Base-by-base conservation (phyloP, 148 eudicot species). In the Rhododendron mucronatum region DNA sequence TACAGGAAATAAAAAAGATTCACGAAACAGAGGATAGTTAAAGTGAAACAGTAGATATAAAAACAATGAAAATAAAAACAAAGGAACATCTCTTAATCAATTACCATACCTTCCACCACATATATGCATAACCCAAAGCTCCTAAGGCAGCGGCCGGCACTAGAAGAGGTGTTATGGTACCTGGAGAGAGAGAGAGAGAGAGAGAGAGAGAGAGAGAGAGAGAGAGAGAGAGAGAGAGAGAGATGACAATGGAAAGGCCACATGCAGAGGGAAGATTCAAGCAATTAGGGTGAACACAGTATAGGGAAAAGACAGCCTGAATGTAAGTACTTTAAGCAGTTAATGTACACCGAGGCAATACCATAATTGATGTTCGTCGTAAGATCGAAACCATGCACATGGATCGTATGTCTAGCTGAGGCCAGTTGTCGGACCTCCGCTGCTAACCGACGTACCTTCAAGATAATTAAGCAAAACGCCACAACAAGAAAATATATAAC, bases 41-140 rank as follows among this genome's bases (percentile, higher is more conserved):
- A 59, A 82, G 8, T 59, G 65, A 0, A 59, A 59, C 71, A 0
- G 5, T 21, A 63, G 4, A 33, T 18, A 71, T 20, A 84, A 30
- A 30, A 79, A 4, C 71, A 78, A 67, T 9, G 20, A 47, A 28
- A 2, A 53, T 26, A 11, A 6, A 73, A 63, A 33, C 35, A 11
- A 35, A 51, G 69, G 69, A 7, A 23, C 57, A 3, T 21, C 69
- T 61, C 69, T 51, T 73, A 41, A 86, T 14, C 26, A 79, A 50
- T 78, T 59, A 53, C 51, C 86, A 35, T 85, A 96, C 99, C 97
- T 96, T 96, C 99, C 96, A 96, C 99, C 98, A 95, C 98, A 96
- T 96, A 89, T 93, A 96, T 78, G 91, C 99, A 90, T 95, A 96
- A 80, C 98, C 95, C 89, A 94, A 18, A 57, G 96, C 96, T 71